Conservation (phyloP, 1,139 yeast genomes). For the Candida smagusa region DNA sequence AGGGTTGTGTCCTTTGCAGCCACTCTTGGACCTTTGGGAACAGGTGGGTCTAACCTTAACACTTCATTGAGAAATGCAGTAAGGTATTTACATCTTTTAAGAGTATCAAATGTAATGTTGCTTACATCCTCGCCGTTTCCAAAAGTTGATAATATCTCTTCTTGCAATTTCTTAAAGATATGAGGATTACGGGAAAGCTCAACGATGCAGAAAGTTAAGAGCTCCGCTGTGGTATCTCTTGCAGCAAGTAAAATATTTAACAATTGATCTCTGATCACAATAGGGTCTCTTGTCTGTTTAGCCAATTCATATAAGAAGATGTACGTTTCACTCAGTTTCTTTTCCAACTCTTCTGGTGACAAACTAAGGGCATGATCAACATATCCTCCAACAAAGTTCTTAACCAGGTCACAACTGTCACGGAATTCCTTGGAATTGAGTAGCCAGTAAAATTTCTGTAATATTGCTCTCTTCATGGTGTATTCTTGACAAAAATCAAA, state of each 20-base stretch:
- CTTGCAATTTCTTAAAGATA: slow-evolving; percentile 29
- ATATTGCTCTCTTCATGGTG: slow-evolving; percentile 27
- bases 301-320: slow-evolving; percentile 43
- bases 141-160: slow-evolving; percentile 30
- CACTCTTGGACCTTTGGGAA: slow-evolving; percentile 48
- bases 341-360: slow-evolving; percentile 32
- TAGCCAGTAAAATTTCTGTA: slow-evolving; percentile 25
- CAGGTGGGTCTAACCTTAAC: slow-evolving; percentile 53
- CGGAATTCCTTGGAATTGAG: slow-evolving; percentile 29
- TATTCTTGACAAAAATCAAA: slow-evolving; percentile 31
- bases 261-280: slow-evolving; percentile 39
- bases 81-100: slow-evolving; percentile 47
- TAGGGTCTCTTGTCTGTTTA: slow-evolving; percentile 41
- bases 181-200: slow-evolving; percentile 41
- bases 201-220: slow-evolving; percentile 36
- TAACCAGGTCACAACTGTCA: slow-evolving; percentile 16
- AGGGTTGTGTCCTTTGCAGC: slow-evolving; percentile 44
- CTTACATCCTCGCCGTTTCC: slow-evolving; percentile 33
- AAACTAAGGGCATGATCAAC: slow-evolving; percentile 24
- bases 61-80: slow-evolving; percentile 47
- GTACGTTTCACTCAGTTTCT: slow-evolving; percentile 27
- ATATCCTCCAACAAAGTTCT: slow-evolving; percentile 28
- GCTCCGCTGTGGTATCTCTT: slow-evolving; percentile 46
- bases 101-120: slow-evolving; percentile 43
- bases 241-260: slow-evolving; percentile 45